These are phyloP conservation scores for Colletotrichum noveboracense DNA, from an alignment of 2,329 filamentous ascomycete genomes.

Conservation along the genomic window DNA sequence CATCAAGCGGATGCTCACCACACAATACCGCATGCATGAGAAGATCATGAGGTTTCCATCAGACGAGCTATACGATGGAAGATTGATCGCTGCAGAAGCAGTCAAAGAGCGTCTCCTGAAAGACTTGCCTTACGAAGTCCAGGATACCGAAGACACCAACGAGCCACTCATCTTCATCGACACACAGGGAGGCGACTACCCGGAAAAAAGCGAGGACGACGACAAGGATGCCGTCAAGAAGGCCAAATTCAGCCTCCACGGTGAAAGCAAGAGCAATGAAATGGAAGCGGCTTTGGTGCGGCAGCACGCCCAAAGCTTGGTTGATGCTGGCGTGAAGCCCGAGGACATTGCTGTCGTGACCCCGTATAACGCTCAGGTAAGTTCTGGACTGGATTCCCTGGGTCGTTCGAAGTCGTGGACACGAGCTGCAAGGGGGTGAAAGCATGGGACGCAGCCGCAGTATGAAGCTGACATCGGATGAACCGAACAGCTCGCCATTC, in stretches of 20 bases:
- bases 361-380: slow-evolving; percentile 91
- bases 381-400: not conserved
- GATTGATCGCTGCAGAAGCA: slow-evolving; percentile 78
- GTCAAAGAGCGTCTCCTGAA: slow-evolving; percentile 79
- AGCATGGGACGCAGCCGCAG: not conserved
- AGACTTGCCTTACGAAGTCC: slow-evolving; percentile 78
- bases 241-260: slow-evolving; percentile 48
- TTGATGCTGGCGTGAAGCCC: slow-evolving; percentile 79
- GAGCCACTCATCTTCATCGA: slow-evolving; percentile 94
- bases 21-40: slow-evolving; percentile 98
- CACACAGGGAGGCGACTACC: slow-evolving; percentile 92
- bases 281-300: slow-evolving; percentile 85
- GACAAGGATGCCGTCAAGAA: slow-evolving; percentile 53
- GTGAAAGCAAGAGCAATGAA: slow-evolving; percentile 85
- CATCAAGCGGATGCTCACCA: slow-evolving; percentile 95
- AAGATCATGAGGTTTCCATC: slow-evolving; percentile 96
- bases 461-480: slow-evolving; percentile 25
- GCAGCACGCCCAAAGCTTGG: slow-evolving; percentile 76
- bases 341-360: slow-evolving; percentile 93
- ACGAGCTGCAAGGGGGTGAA: not conserved
- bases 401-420: not conserved
- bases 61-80: slow-evolving; percentile 82
- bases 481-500: slow-evolving; percentile 67
- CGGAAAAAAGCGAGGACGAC: slow-evolving; percentile 80
- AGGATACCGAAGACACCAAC: slow-evolving; percentile 82